Percentiles rank a stretch among this genome's conserved stretches.
These are phyloP conservation scores for Raphanus sativus DNA, from an alignment of 345 rosid species.

Conservation along the genomic window DNA sequence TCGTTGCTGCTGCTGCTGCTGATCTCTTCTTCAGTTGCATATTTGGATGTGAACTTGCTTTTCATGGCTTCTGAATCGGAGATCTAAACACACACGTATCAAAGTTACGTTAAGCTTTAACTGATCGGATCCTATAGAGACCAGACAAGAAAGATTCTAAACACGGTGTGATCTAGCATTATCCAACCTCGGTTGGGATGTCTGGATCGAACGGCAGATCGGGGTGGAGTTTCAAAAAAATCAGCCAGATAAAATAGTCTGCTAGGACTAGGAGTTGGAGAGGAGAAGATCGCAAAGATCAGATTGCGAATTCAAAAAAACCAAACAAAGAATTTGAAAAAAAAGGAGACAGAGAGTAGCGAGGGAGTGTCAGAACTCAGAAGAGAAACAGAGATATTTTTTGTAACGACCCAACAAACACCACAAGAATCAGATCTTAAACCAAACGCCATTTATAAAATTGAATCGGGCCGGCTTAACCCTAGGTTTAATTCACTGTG, in stretches of 20 bases:
- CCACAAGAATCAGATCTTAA: slow-evolving; percentile 41
- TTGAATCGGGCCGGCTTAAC: slow-evolving; percentile 36
- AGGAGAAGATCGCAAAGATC: not conserved
- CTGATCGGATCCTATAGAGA: not conserved
- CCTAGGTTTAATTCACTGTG: slow-evolving; percentile 20
- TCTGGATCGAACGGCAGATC: slow-evolving; percentile 19
- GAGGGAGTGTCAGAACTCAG: slow-evolving; percentile 36
- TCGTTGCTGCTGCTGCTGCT: slow-evolving; percentile 31
- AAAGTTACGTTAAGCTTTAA: not conserved
- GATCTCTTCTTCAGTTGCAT: slow-evolving; percentile 41
- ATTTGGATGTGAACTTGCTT: slow-evolving; percentile 27
- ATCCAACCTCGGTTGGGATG: not conserved
- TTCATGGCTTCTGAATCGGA: slow-evolving; percentile 36
- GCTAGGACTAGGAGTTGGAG: not conserved
- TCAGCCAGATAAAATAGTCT: not conserved
- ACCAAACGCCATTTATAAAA: slow-evolving; percentile 29
- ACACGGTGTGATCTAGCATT: slow-evolving; percentile 54
- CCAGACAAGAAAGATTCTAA: not conserved
- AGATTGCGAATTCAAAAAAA: not conserved
- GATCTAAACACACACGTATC: slow-evolving; percentile 26
- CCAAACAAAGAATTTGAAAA: not conserved
- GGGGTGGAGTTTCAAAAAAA: not conserved
- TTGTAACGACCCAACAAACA: slow-evolving; percentile 39
- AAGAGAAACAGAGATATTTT: slow-evolving; percentile 11
- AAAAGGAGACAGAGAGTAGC: not conserved